These are phyloP conservation scores for Hanseniaspora uvarum DNA, from an alignment of 1,139 yeast species.

Conservation along the genomic window DNA sequence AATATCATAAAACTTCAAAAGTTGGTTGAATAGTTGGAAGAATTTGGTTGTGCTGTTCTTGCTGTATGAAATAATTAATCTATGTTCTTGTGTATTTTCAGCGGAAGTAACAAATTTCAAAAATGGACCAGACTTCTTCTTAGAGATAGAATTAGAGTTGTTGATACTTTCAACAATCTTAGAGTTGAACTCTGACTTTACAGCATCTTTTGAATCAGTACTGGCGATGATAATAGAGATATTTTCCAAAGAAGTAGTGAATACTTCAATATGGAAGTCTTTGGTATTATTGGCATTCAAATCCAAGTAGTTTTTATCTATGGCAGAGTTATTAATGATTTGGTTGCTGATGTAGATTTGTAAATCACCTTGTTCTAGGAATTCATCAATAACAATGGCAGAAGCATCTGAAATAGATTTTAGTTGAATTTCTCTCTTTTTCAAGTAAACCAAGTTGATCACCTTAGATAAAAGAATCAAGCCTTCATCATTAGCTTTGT, in stretches of 20 bases:
- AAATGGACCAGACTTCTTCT: slow-evolving; percentile 78
- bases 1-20: slow-evolving; percentile 82
- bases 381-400: slow-evolving; percentile 21
- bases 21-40: slow-evolving; percentile 76
- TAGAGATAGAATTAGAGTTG: slow-evolving; percentile 34
- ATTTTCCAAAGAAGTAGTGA: slow-evolving; percentile 11
- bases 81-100: slow-evolving; percentile 53
- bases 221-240: slow-evolving; percentile 54
- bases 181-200: slow-evolving; percentile 31
- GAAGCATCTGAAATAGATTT: slow-evolving; percentile 43
- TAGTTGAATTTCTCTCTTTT: slow-evolving; percentile 76
- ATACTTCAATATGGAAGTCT: slow-evolving; percentile 11
- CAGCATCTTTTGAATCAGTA: slow-evolving; percentile 68
- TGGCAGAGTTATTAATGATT: slow-evolving; percentile 37
- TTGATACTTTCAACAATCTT: slow-evolving; percentile 34
- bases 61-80: slow-evolving; percentile 81
- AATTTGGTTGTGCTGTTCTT: slow-evolving; percentile 79
- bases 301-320: slow-evolving; percentile 88
- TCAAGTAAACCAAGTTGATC: slow-evolving; percentile 75
- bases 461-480: slow-evolving; percentile 58
- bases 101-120: slow-evolving; percentile 69
- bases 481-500: not conserved
- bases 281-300: slow-evolving; percentile 30
- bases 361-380: not conserved
- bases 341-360: slow-evolving; percentile 37